These are phyloP conservation scores for Mycena pura DNA, from an alignment of 768 basidiomycete species.

Conservation along the genomic window DNA sequence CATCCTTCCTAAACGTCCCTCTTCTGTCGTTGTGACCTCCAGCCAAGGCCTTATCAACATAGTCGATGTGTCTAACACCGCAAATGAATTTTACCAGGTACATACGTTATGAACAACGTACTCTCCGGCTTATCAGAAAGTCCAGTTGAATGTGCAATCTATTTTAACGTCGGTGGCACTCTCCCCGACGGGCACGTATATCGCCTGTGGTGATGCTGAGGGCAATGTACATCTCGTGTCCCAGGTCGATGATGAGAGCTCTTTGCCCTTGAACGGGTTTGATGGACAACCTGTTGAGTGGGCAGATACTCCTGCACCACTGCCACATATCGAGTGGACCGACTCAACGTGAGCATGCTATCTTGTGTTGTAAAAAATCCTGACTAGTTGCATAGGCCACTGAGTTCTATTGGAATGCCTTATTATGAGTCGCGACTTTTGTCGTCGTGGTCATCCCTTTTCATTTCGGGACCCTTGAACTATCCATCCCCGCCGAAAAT, in stretches of 20 bases:
- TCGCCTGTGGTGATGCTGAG: constrained; percentile 91
- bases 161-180: constrained; percentile 81
- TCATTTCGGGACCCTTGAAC: constrained; percentile 46
- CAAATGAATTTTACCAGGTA: constrained; percentile 85
- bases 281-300: constrained; percentile 87
- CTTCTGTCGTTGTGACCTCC: constrained; percentile 77
- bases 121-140: constrained; percentile 3
- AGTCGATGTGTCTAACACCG: constrained; percentile 75
- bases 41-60: constrained; percentile 85
- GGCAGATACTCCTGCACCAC: constrained; percentile 74
- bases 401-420: constrained; percentile 90
- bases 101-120: background rate
- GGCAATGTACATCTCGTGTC: constrained; percentile 85
- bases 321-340: constrained; percentile 81
- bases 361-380: background rate
- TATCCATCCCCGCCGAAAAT: constrained; percentile 80
- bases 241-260: constrained; percentile 67
- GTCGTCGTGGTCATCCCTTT: constrained; percentile 67
- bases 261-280: constrained; percentile 85
- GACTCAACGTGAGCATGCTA: constrained; percentile 69
- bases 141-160: constrained; percentile 76
- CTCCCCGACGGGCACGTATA: constrained; percentile 86
- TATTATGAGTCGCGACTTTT: constrained; percentile 77
- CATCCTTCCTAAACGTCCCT: constrained; percentile 76
- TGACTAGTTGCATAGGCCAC: constrained; percentile 58